phyloP scores from a whole-genome alignment of 768 basidiomycete genomes.

The Serendipita sp. region DNA sequence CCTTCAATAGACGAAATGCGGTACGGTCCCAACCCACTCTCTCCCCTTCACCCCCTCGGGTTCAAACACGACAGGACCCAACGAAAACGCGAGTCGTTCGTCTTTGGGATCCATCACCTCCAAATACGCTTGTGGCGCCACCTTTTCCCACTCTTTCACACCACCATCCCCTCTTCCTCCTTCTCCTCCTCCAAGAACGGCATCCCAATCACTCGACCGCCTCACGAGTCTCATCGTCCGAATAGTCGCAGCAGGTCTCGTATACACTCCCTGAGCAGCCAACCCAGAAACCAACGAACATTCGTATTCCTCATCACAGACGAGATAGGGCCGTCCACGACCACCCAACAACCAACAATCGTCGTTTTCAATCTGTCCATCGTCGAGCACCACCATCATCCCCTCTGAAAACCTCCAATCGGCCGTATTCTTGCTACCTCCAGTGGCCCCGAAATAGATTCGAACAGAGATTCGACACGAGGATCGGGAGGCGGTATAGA shows the following conservation, averaged over 20 bases:
- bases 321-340: background rate
- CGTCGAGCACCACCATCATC: background rate
- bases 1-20: background rate
- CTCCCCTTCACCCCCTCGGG: background rate
- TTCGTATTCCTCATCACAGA: background rate
- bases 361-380: background rate
- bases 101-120: background rate
- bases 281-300: background rate
- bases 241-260: background rate
- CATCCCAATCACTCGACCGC: background rate
- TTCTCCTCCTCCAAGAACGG: background rate
- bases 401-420: background rate
- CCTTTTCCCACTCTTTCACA: background rate
- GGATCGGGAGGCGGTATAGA: background rate
- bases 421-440: background rate
- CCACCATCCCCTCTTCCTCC: background rate
- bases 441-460: background rate
- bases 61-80: conserved; percentile 1
- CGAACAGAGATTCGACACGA: background rate
- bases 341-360: background rate
- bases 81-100: background rate
- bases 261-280: background rate
- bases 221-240: background rate
- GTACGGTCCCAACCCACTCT: background rate
- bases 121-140: background rate